phyloP scores from a whole-genome alignment of 176 grass and related monocot genomes.

The Stipa capillata region DNA sequence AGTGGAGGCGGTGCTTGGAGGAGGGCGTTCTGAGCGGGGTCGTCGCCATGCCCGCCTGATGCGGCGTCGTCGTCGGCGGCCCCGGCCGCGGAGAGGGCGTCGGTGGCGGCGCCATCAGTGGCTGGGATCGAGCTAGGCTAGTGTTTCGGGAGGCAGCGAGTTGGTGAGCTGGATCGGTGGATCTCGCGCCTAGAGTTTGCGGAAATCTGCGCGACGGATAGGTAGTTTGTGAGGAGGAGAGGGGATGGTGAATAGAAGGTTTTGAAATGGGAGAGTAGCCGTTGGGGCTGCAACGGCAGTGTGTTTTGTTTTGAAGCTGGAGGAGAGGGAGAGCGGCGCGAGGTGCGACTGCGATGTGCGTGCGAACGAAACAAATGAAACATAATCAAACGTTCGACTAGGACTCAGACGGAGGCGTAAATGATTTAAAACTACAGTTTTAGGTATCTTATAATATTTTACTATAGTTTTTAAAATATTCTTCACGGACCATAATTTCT shows the following conservation, averaged over 20 bases:
- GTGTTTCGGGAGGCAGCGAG: background rate
- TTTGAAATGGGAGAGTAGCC: slow-evolving; percentile 22
- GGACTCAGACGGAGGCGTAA: too few relatives aligned
- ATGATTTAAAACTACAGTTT: too few relatives aligned
- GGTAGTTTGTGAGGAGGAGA: background rate
- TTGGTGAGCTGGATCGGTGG: background rate
- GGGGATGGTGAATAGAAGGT: background rate
- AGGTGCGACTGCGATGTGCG: too few relatives aligned
- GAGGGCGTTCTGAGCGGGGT: slow-evolving; percentile 44
- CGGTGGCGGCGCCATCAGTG: slow-evolving; percentile 42
- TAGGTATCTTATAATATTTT: too few relatives aligned
- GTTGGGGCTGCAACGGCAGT: slow-evolving; percentile 33
- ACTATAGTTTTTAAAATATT: too few relatives aligned
- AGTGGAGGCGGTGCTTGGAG: slow-evolving; percentile 76
- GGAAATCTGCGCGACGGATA: background rate
- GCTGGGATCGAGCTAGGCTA: background rate
- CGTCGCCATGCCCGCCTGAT: background rate
- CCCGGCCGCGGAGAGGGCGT: slow-evolving; percentile 35
- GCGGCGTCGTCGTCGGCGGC: slow-evolving; percentile 8
- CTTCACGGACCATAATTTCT: too few relatives aligned
- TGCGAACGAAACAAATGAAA: too few relatives aligned
- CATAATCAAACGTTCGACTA: too few relatives aligned
- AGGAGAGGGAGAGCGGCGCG: background rate
- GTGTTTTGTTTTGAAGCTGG: slow-evolving; percentile 42
- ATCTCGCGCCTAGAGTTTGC: background rate